Evolutionary conservation across 1,139 yeast genomes (phyloP), one percentile per base, ranked within the genome.

Genomic region (Yarrowia galli): DNA sequence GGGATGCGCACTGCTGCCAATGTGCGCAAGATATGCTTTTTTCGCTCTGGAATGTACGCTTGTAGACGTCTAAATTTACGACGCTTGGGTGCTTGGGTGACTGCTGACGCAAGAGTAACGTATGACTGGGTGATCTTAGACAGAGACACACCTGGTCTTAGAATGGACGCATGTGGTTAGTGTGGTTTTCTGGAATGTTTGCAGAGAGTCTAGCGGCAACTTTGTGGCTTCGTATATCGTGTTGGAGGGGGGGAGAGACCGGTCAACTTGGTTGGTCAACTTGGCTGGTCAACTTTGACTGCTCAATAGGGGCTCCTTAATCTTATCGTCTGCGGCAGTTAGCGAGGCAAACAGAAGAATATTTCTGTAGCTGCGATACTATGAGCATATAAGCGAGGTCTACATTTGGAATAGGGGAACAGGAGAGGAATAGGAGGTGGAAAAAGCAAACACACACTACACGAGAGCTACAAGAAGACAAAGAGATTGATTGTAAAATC

Each of bases 11-110:
- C 45, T 36, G 43, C 60, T 36, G 43, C 35, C 43, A 53, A 53
- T 4, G 60, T 22, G 60, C 45, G 43, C 60, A 5, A 53, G 60
- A 53, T 53, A 53, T 20, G 9, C 28, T 53, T 51, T 53, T 35
- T 13, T 36, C 16, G 6, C 25, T 16, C 25, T 53, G 60, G 60
- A 53, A 53, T 53, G 60, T 53, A 28, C 32, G 32, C 32, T 28
- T 28, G 32, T 28, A 10, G 32, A 10, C 32, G 9, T 28, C 32
- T 28, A 28, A 28, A 28, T 28, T 28, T 28, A 5, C 32, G 54
- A 48, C 48, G 48, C 48, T 45, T 22, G 15, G 45, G 18, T 12
- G 64, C 49, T 28, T 25, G 25, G 20, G 18, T 42, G 65, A 35
- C 40, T 23, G 40, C 38, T 12, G 38, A 35, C 16, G 32, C 1